Percentiles rank a stretch among this genome's conserved stretches.
phyloP scores from a whole-genome alignment of 164 flowering plant genomes.

The Magnolia sinica region DNA sequence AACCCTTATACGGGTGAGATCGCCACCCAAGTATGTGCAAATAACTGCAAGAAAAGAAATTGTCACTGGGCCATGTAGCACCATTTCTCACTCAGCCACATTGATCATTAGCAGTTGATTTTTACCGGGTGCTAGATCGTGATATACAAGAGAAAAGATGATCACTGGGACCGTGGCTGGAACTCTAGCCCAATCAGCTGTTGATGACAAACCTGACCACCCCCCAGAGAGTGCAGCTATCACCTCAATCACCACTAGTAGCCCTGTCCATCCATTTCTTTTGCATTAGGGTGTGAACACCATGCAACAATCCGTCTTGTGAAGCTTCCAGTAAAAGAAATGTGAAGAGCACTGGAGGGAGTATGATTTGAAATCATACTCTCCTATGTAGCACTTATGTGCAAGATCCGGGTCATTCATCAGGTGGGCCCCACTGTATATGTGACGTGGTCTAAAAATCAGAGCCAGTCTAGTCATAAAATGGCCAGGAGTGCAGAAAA shows the following conservation, averaged over 20 bases:
- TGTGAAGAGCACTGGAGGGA: too few relatives aligned
- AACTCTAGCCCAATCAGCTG: slow-evolving; percentile 56
- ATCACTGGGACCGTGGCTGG: slow-evolving; percentile 65
- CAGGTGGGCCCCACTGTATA: too few relatives aligned
- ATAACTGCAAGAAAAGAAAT: slow-evolving; percentile 42
- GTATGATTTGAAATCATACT: too few relatives aligned
- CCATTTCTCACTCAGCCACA: not conserved
- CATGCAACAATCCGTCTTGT: too few relatives aligned
- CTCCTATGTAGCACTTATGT: too few relatives aligned
- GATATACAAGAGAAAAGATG: slow-evolving; percentile 70
- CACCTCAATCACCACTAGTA: slow-evolving; percentile 55
- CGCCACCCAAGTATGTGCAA: slow-evolving; percentile 74
- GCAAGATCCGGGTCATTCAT: too few relatives aligned
- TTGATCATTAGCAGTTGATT: not conserved
- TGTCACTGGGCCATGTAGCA: not conserved
- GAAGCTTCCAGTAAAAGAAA: too few relatives aligned
- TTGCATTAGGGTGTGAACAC: not conserved
- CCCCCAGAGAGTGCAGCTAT: slow-evolving; percentile 52
- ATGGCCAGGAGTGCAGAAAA: too few relatives aligned
- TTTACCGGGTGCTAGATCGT: slow-evolving; percentile 65
- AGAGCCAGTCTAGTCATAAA: too few relatives aligned
- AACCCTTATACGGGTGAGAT: slow-evolving; percentile 47
- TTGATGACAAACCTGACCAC: slow-evolving; percentile 49
- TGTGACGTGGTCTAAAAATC: too few relatives aligned
- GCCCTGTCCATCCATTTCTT: slow-evolving; percentile 34